These are phyloP conservation scores for Flaveria bidentis DNA, from an alignment of 129 eudicot genomes.

Conservation along the genomic window DNA sequence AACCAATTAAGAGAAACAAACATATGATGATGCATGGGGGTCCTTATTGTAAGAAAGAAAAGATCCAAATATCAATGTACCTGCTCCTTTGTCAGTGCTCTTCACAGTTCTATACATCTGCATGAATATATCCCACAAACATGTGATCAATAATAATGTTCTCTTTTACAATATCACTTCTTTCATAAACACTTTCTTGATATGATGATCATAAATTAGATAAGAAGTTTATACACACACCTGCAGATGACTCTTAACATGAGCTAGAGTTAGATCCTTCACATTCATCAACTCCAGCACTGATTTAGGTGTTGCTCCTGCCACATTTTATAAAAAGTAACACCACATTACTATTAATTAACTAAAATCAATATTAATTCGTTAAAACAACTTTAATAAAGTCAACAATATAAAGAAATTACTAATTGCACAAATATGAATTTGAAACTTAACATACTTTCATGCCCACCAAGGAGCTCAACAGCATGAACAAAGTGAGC, in stretches of 20 bases:
- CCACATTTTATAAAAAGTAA: conserved; percentile 1
- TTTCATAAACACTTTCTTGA: conserved; percentile 33
- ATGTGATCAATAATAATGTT: conserved; percentile 18
- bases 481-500: conserved; percentile 94
- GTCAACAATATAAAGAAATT: not conserved
- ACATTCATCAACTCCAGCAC: conserved; percentile 94
- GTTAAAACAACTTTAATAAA: conserved; percentile 1
- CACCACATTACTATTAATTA: not conserved
- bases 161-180: conserved; percentile 46
- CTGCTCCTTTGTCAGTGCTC: conserved; percentile 86
- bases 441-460: conserved; percentile 49
- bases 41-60: conserved; percentile 16
- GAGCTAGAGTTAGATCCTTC: conserved; percentile 96
- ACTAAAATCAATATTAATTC: not conserved
- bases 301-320: conserved; percentile 98
- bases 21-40: conserved; percentile 31
- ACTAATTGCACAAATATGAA: not conserved
- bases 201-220: not conserved
- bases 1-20: conserved; percentile 18
- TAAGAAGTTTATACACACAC: conserved; percentile 30
- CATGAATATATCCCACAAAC: conserved; percentile 43
- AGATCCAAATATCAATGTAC: conserved; percentile 43
- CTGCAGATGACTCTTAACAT: conserved; percentile 95
- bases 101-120: conserved; percentile 99
- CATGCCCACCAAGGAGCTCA: conserved; percentile 95